Evolutionary conservation across 2,329 filamentous ascomycete species (phyloP).

Genomic region (Clarireedia paspali): DNA sequence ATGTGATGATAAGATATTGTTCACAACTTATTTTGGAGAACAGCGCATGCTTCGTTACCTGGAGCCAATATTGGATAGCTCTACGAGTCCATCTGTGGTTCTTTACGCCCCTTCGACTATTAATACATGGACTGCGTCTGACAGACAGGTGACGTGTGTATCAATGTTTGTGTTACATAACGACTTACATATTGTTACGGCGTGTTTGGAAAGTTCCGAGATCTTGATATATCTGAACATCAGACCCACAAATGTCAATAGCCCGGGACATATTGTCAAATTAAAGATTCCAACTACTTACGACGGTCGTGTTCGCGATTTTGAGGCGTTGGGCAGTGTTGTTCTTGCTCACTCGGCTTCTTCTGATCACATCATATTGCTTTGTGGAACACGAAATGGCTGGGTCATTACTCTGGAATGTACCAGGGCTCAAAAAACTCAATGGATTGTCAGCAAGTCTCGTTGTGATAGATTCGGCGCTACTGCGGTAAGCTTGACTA

Average conservation of each 20-base stretch:
- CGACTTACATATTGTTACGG: too few species aligned
- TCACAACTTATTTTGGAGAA: constrained; percentile 17
- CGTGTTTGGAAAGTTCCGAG: too few species aligned
- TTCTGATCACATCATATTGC: constrained; percentile 13
- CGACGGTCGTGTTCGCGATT: neutral
- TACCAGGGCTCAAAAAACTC: neutral
- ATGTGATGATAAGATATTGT: constrained; percentile 18
- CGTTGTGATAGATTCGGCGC: constrained; percentile 21
- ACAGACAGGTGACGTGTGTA: neutral
- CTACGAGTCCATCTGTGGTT: neutral
- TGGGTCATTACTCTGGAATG: constrained; percentile 21
- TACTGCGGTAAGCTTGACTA: constrained; percentile 21
- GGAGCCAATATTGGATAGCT: neutral
- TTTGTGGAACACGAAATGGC: constrained; percentile 28
- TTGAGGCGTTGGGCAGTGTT: constrained; percentile 24
- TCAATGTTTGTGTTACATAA: too few species aligned
- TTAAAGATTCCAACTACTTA: neutral
- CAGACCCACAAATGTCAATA: neutral
- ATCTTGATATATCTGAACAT: neutral
- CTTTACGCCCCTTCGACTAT: neutral
- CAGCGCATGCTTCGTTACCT: constrained; percentile 2
- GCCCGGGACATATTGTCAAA: neutral
- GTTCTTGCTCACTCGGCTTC: constrained; percentile 5
- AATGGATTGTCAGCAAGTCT: constrained; percentile 8
- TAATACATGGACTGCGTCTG: neutral